These are phyloP conservation scores for Coniosporium tulheliwenetii DNA, from an alignment of 2,329 filamentous ascomycete species.

Conservation along the genomic window DNA sequence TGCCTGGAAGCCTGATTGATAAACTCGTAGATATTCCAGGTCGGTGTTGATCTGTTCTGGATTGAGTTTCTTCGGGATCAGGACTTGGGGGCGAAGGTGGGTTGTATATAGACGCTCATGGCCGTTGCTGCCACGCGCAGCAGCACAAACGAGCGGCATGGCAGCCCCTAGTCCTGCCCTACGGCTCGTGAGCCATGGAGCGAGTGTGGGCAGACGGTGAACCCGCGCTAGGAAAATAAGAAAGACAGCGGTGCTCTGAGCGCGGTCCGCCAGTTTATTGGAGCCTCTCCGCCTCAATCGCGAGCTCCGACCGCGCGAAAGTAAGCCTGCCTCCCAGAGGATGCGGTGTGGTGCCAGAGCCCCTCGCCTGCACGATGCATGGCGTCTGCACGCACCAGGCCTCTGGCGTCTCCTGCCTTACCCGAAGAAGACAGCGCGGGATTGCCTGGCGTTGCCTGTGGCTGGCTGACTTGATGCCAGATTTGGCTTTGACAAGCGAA, in stretches of 20 bases:
- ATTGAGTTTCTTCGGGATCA: slow-evolving; percentile 5
- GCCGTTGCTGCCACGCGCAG: slow-evolving; percentile 4
- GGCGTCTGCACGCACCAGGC: neutral
- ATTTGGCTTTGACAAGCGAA: no score
- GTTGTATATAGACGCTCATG: slow-evolving; percentile 11
- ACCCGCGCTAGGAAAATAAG: slow-evolving; percentile 1
- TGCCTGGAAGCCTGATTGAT: neutral
- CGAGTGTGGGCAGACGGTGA: slow-evolving; percentile 1
- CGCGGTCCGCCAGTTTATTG: slow-evolving; percentile 11
- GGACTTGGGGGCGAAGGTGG: slow-evolving; percentile 10
- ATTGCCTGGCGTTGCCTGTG: no score
- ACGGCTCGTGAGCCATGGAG: neutral
- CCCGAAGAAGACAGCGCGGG: no score
- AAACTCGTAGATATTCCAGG: slow-evolving; percentile 1
- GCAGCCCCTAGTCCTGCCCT: slow-evolving; percentile 1
- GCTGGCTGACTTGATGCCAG: no score
- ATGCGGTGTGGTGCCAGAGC: slow-evolving; percentile 15
- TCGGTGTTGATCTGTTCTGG: neutral
- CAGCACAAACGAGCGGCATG: slow-evolving; percentile 10
- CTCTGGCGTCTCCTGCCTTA: no score
- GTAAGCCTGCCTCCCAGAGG: slow-evolving; percentile 11
- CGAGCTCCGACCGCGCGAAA: slow-evolving; percentile 17
- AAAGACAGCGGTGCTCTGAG: slow-evolving; percentile 5
- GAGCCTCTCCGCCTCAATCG: slow-evolving; percentile 18
- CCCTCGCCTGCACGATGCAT: slow-evolving; percentile 7